Evolutionary conservation across 345 rosid species (phyloP).

Genomic region (Salix viminalis): DNA sequence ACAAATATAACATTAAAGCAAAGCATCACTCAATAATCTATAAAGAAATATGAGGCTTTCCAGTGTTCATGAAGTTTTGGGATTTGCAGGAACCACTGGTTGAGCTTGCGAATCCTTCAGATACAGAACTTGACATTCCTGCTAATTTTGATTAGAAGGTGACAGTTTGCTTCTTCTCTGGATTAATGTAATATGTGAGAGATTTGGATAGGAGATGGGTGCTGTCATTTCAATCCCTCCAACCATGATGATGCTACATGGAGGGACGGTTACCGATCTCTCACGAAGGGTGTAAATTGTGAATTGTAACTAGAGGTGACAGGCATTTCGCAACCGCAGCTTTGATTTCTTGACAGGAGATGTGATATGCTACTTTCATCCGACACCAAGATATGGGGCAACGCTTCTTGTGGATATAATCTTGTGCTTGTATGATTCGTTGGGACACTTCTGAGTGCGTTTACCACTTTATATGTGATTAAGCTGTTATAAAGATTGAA

Average conservation of each 20-base stretch:
- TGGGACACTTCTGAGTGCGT: not conserved
- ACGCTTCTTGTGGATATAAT: slow-evolving; percentile 2
- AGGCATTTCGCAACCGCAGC: slow-evolving; percentile 5
- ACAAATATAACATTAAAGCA: no score
- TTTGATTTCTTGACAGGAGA: slow-evolving; percentile 4
- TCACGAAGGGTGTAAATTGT: slow-evolving; percentile 15
- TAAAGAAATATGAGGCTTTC: not conserved
- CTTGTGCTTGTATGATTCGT: not conserved
- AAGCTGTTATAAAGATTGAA: not conserved
- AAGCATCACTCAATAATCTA: no score
- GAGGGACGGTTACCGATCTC: slow-evolving; percentile 12
- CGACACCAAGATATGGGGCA: slow-evolving; percentile 21
- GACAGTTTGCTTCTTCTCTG: slow-evolving; percentile 14
- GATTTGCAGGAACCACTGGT: slow-evolving; percentile 53
- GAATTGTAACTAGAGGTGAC: slow-evolving; percentile 17
- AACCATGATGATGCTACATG: slow-evolving; percentile 2
- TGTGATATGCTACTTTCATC: slow-evolving; percentile 18
- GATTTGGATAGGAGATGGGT: slow-evolving; percentile 5
- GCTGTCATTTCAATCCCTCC: not conserved
- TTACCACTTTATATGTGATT: not conserved
- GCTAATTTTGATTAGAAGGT: slow-evolving; percentile 50
- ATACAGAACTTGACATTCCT: slow-evolving; percentile 52
- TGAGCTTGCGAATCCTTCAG: slow-evolving; percentile 60
- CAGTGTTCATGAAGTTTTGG: slow-evolving; percentile 26
- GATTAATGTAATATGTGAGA: not conserved